Evolutionary conservation across 257 asterid genomes (phyloP).

Genomic region (Solanum tarijense): DNA sequence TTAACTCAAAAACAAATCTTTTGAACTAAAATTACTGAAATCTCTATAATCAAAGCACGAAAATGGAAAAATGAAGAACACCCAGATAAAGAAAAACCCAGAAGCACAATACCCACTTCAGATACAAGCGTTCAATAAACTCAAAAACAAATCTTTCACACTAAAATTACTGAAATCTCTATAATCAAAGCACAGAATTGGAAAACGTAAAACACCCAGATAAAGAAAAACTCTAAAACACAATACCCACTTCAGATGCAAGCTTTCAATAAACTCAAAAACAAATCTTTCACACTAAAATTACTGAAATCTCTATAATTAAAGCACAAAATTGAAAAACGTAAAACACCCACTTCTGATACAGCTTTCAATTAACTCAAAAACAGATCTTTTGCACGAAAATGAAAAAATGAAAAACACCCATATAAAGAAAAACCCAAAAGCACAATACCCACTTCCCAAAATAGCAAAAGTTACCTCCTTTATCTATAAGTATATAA

Average conservation of each 20-base stretch:
- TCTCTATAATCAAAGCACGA: neutral
- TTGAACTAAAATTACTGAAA: neutral
- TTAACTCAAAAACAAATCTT: neutral
- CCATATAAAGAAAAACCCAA: neutral
- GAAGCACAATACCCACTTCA: neutral
- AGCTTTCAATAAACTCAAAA: neutral
- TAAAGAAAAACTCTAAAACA: neutral
- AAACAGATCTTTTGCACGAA: neutral
- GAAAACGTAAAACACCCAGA: slow-evolving; percentile 1
- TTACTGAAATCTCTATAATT: neutral
- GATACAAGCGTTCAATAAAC: neutral
- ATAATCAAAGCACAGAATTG: neutral
- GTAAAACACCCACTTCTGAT: neutral
- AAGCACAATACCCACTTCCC: neutral
- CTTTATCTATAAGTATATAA: neutral
- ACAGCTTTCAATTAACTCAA: neutral
- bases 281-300: neutral
- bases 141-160: neutral
- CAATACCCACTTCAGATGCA: neutral
- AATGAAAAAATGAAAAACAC: neutral
- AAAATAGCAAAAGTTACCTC: neutral
- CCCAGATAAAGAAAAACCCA: neutral
- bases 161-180: neutral
- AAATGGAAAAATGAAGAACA: neutral
- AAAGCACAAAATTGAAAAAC: neutral